phyloP scores from a whole-genome alignment of 768 basidiomycete species.

The Chalciporus pseudorubinellus region DNA sequence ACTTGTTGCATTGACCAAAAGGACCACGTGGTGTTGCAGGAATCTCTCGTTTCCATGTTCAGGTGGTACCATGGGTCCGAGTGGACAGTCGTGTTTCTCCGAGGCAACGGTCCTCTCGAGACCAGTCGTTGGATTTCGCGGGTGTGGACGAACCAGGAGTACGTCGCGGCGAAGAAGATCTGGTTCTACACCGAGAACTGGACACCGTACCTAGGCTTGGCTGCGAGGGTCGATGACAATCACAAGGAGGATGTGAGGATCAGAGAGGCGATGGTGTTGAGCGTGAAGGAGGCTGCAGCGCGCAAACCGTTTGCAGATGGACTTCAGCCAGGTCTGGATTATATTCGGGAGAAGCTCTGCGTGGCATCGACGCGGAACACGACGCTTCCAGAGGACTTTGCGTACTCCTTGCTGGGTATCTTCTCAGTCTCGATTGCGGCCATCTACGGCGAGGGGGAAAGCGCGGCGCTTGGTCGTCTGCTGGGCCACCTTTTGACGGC shows the following conservation, averaged over 20 bases:
- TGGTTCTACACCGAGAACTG: slow-evolving; percentile 11
- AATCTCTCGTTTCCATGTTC: neutral
- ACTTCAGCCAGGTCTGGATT: too few relatives aligned
- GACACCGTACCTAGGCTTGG: slow-evolving; percentile 4
- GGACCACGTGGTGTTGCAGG: neutral
- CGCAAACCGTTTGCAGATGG: too few relatives aligned
- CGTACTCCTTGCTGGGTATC: slow-evolving; percentile 13
- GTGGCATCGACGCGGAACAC: slow-evolving; percentile 7
- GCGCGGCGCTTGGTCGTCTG: slow-evolving; percentile 4
- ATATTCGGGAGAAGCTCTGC: too few relatives aligned
- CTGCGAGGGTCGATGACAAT: too few relatives aligned
- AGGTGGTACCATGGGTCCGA: neutral
- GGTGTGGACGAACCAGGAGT: slow-evolving; percentile 10
- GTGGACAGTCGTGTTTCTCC: slow-evolving; percentile 2
- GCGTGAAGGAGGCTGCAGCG: too few relatives aligned
- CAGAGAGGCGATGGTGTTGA: too few relatives aligned
- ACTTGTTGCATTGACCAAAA: slow-evolving; percentile 7
- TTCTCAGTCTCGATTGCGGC: slow-evolving; percentile 6
- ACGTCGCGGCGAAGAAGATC: slow-evolving; percentile 10
- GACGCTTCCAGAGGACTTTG: slow-evolving; percentile 8
- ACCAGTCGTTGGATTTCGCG: slow-evolving; percentile 4
- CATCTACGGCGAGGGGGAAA: slow-evolving; percentile 12
- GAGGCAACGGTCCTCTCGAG: neutral
- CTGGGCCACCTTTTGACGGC: slow-evolving; percentile 5
- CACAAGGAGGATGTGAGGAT: too few relatives aligned